A percentile compares a stretch with the other conserved stretches of the same genome.
phyloP scores from a whole-genome alignment of 441 rosid genomes.

The California macrophylla region DNA sequence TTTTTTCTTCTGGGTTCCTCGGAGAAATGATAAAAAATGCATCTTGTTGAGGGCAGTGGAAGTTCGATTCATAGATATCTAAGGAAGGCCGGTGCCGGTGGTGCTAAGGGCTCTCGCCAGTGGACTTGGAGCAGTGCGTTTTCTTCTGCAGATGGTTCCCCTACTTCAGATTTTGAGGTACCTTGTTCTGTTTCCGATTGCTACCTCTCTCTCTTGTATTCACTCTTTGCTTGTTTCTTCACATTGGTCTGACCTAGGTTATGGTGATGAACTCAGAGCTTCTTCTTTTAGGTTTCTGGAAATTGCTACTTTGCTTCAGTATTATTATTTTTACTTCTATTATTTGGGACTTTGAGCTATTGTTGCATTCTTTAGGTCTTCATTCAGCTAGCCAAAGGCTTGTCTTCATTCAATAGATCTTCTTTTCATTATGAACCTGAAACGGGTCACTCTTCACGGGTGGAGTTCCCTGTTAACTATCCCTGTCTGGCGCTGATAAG shows the following conservation, averaged over 20 bases:
- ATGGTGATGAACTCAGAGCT: background rate
- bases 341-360: background rate
- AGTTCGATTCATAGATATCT: conserved; percentile 8
- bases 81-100: background rate
- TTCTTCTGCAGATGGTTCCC: conserved; percentile 11
- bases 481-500: background rate
- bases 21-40: background rate
- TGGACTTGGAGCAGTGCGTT: conserved; percentile 7
- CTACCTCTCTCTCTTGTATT: background rate
- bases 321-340: background rate
- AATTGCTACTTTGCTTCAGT: background rate
- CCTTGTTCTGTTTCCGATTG: background rate
- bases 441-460: conserved; percentile 2
- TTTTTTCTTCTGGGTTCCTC: background rate
- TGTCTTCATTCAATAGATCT: background rate
- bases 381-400: background rate
- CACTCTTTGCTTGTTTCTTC: background rate
- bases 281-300: background rate
- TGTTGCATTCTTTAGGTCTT: background rate
- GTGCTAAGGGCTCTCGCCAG: conserved; percentile 8
- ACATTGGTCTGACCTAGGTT: background rate
- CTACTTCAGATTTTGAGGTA: conserved; percentile 8
- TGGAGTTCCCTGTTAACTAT: background rate
- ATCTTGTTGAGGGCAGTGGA: conserved; percentile 7
- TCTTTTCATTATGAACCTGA: background rate